Base-by-base conservation (phyloP, 257 asterid species). In the Oldenlandia corymbosa region DNA sequence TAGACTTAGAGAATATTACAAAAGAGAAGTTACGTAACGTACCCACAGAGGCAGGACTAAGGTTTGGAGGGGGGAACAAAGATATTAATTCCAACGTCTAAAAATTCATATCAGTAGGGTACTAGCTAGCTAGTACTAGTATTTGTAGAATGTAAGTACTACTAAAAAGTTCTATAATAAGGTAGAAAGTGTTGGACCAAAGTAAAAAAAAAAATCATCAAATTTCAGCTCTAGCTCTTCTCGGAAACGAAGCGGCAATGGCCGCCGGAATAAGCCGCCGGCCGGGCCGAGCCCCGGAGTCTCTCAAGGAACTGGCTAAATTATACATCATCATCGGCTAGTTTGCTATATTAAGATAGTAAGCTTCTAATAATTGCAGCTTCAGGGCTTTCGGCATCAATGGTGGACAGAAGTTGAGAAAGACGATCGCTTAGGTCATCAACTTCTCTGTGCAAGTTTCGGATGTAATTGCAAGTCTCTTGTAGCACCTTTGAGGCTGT, bases 331-430 rank as follows among this genome's bases (percentile, higher is more conserved):
- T 10, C 9, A 32, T 11, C 18, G 0, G 9, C n/a, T 27, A 21
- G 50, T 37, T 45, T 39, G 21, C 21, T 34, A 6, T 20, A 5
- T 42, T 48, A 34, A 32, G 59, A 20, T 49, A 64, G 50, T 42
- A 92, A 87, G 74, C 85, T 89, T 82, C 98, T 85, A 67, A 92
- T 81, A 5, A 92, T 89, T 30, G 95, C 95, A 27, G 98, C 98
- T 68, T 92, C 93, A 0, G 94, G 95, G 76, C 95, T 88, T 17
- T 91, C 87, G 10, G 90, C 82, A 73, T 92, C 97, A 16, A 87
- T 76, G 13, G 98, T 84, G 10, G 92, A 80, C 46, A 92, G 68
- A 0, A 89, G 84, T 48, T 92, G 90, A 12, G 97, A 89, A 13
- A 92, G 88, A 67, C 98, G 83, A 46, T 85, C 98, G 53, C 98